A percentile compares a stretch with the other conserved stretches of the same genome.
phyloP scores from a whole-genome alignment of 768 basidiomycete genomes.

The Lactarius sanguifluus region DNA sequence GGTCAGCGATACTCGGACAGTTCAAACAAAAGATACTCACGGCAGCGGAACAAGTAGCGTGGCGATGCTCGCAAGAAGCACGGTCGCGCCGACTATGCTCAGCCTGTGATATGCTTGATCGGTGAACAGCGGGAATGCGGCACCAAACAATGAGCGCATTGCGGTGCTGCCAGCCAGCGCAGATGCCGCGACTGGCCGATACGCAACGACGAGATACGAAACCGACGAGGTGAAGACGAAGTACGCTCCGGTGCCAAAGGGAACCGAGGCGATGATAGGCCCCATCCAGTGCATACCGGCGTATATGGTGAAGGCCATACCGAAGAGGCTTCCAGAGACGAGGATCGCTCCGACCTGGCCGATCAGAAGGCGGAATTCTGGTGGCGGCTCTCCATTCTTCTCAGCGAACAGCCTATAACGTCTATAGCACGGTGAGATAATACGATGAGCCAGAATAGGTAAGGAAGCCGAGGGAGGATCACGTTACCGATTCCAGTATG shows the following conservation, averaged over 20 bases:
- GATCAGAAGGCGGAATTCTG: slow-evolving; percentile 16
- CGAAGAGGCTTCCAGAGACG: slow-evolving; percentile 56
- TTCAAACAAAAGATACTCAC: slow-evolving; percentile 47
- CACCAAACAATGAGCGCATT: slow-evolving; percentile 41
- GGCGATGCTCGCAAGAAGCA: slow-evolving; percentile 43
- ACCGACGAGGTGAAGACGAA: slow-evolving; percentile 70
- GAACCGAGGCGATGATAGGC: slow-evolving; percentile 46
- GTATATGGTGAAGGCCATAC: slow-evolving; percentile 38
- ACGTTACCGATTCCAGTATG: slow-evolving; percentile 45
- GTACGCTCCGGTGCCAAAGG: slow-evolving; percentile 49
- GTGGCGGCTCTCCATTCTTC: slow-evolving; percentile 12
- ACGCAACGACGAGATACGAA: slow-evolving; percentile 54
- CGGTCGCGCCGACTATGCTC: slow-evolving; percentile 41
- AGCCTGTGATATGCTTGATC: slow-evolving; percentile 40
- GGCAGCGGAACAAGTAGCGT: slow-evolving; percentile 46
- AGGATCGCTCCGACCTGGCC: slow-evolving; percentile 43
- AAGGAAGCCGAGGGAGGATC: neutral
- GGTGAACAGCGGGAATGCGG: slow-evolving; percentile 43
- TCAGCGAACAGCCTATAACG: slow-evolving; percentile 6
- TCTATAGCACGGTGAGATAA: neutral
- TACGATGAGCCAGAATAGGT: neutral
- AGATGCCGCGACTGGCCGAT: slow-evolving; percentile 54
- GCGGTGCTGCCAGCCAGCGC: slow-evolving; percentile 67
- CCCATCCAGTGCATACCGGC: slow-evolving; percentile 47
- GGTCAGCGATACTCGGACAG: neutral